Conservation (phyloP, 345 rosid genomes). For the Jatropha curcas region DNA sequence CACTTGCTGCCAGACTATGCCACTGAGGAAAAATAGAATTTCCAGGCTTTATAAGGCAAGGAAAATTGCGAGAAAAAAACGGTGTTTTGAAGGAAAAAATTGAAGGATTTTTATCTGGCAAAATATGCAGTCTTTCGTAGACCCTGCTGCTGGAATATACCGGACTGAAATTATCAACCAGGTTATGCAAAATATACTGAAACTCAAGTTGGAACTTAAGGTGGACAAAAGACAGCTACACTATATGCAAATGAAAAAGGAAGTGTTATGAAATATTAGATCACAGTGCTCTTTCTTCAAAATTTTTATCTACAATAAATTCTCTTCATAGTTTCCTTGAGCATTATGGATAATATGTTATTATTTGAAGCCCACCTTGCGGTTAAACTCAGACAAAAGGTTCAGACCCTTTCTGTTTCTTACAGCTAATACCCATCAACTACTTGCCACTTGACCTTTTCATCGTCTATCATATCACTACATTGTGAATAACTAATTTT, state of each 20-base stretch:
- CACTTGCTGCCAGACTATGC: not conserved
- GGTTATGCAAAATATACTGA: no score
- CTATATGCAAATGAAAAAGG: not conserved
- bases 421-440: not conserved
- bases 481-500: not conserved
- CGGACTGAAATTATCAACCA: not conserved
- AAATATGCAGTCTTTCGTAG: not conserved
- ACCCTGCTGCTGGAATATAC: not conserved
- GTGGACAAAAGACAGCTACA: not conserved
- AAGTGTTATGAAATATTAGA: not conserved
- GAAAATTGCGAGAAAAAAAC: not conserved
- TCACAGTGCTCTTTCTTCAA: not conserved
- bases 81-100: not conserved
- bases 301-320: not conserved
- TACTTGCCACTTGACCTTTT: conserved; percentile 4
- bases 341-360: no score
- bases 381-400: not conserved
- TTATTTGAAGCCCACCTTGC: not conserved
- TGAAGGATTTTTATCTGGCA: no score
- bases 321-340: no score
- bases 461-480: not conserved
- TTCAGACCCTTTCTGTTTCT: not conserved
- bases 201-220: not conserved
- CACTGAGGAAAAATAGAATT: not conserved
- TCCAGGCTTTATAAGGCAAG: not conserved